Base-by-base conservation (phyloP, 1,139 yeast species). In the Geotrichum histeridarum region DNA sequence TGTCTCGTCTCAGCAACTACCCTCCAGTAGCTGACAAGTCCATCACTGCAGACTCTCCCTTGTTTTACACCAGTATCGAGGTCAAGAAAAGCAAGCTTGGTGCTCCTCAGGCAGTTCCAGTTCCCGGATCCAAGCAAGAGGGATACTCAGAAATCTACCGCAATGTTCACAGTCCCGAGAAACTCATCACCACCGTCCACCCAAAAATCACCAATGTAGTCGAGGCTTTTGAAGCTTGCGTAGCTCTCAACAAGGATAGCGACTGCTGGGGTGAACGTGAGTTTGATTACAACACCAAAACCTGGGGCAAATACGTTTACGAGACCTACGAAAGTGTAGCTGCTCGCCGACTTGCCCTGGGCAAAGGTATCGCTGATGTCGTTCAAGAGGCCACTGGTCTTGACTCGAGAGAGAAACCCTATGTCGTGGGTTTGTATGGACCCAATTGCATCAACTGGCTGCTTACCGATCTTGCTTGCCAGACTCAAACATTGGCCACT, bases 361-460 rank as follows among this genome's bases (percentile, higher is more conserved):
- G 90, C 5, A 72, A 87, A 2, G 94, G 94, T 11, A 63, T 86
- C 33, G 74, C 81, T 60, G 74, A 80, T 47, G 68, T 80, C 3
- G 67, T 65, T 11, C 55, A 57, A 22, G 52, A 58, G 38, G 50
- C 58, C 12, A 50, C 39, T 8, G 60, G 62, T 9, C n/a, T 57
- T 35, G 54, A 56, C 46, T 30, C 49, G 38, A 45, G 51, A 15
- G 33, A 17, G 1, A 65, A 68, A 44, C 62, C 63, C 43, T 81
- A 80, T 63, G 69, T 79, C 38, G 81, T 83, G n/a, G 73, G 82
- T 1, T 62, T 83, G 18, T 78, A 78, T 64, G 76, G 84, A 14
- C 76, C 78, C 51, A 83, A 83, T 65, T 69, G 80, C 54, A 70
- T 75, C 8, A 84, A 83, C 63, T 83, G 88, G 88, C 70, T 75